Conservation (phyloP, 164 flowering plant genomes). For the Nymphaea thermarum region DNA sequence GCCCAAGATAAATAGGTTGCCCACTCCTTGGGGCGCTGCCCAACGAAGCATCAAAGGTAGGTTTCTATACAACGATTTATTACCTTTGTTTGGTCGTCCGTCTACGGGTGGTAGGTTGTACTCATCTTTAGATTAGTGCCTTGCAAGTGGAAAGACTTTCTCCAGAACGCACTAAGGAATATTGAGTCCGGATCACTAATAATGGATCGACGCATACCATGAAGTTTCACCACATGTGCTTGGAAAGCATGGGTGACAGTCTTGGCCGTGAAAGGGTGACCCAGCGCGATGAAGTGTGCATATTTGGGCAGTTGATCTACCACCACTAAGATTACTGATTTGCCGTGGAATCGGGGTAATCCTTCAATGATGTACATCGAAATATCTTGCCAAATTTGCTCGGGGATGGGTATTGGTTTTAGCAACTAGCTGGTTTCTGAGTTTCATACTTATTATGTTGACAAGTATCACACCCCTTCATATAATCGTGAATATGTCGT, state of each 20-base stretch:
- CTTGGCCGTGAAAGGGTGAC: background rate
- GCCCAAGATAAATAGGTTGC: constrained; percentile 1
- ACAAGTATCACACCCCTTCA: background rate
- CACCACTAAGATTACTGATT: background rate
- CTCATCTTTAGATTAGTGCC: background rate
- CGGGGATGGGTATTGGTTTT: background rate
- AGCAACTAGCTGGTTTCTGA: background rate
- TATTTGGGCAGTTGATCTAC: background rate
- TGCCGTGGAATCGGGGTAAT: background rate
- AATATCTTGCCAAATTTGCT: background rate
- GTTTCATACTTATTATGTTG: background rate
- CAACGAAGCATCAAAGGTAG: background rate
- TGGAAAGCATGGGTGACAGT: background rate
- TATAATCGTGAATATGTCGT: background rate
- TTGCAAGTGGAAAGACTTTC: background rate
- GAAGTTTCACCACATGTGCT: background rate
- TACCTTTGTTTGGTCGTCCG: constrained; percentile 5
- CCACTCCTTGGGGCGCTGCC: background rate
- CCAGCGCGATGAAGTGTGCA: background rate
- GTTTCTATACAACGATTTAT: constrained; percentile 1
- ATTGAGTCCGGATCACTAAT: background rate
- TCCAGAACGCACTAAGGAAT: background rate
- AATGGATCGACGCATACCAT: background rate
- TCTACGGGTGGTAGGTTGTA: constrained; percentile 3
- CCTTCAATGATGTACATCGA: background rate